phyloP scores from a whole-genome alignment of 768 basidiomycete species.

The Gloeopeniophorella convolvens region DNA sequence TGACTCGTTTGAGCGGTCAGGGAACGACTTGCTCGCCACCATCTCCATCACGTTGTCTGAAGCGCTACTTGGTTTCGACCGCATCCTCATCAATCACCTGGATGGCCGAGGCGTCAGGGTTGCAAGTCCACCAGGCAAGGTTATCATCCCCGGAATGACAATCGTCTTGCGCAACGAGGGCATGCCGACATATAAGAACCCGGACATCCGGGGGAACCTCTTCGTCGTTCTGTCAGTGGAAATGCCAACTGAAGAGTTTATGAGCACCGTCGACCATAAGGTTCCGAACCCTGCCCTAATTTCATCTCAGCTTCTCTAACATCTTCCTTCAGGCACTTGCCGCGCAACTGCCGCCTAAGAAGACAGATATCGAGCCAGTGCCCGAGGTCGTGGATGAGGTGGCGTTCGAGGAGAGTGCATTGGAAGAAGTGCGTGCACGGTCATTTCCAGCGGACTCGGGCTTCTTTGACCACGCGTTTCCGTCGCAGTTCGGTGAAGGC shows the following conservation, averaged over 20 bases:
- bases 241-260: constrained; percentile 81
- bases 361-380: constrained; percentile 61
- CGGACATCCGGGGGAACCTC: constrained; percentile 70
- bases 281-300: constrained; percentile 31
- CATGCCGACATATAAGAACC: constrained; percentile 72
- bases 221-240: constrained; percentile 80
- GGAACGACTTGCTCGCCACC: constrained; percentile 71
- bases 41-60: constrained; percentile 89
- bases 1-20: constrained; percentile 75
- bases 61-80: constrained; percentile 89
- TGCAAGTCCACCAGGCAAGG: constrained; percentile 63
- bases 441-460: constrained; percentile 65
- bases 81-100: constrained; percentile 84
- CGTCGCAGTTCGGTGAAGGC: constrained; percentile 63
- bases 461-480: constrained; percentile 74
- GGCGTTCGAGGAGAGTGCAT: constrained; percentile 67
- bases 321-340: constrained; percentile 46
- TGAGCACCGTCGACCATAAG: constrained; percentile 52
- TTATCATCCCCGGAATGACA: constrained; percentile 67
- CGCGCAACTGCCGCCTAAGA: constrained; percentile 67
- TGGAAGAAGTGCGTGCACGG: constrained; percentile 78
- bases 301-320: constrained; percentile 10
- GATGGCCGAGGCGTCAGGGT: constrained; percentile 90
- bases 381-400: constrained; percentile 68
- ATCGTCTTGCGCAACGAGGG: constrained; percentile 81